Conservation (phyloP, 2,329 filamentous ascomycete species). For the Domatiomyces catenatus region DNA sequence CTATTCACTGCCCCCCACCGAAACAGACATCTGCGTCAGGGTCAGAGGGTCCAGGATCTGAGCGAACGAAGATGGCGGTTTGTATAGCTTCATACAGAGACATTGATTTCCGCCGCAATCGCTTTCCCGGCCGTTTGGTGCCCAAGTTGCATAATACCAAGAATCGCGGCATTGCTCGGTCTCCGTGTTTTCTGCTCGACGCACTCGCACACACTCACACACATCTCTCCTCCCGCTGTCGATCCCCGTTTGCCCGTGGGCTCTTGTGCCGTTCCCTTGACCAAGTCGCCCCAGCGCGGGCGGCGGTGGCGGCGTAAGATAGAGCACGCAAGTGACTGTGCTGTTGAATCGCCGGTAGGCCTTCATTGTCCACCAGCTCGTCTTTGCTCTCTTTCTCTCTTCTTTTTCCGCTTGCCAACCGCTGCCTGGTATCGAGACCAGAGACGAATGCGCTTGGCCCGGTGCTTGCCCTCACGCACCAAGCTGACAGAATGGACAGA, state of each 20-base stretch:
- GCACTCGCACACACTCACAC: background rate
- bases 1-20: background rate
- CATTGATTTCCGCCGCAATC: background rate
- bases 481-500: constrained; percentile 3
- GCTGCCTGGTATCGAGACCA: background rate
- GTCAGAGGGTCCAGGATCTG: background rate
- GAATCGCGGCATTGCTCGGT: background rate
- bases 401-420: background rate
- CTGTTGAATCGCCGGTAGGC: constrained; percentile 3
- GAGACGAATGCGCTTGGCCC: background rate
- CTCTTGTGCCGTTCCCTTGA: background rate
- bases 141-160: background rate
- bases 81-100: background rate
- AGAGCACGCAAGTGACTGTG: constrained; percentile 4
- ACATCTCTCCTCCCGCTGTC: background rate
- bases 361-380: constrained; percentile 8
- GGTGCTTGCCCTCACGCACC: background rate
- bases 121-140: background rate
- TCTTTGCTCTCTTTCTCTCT: constrained; percentile 3
- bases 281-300: background rate
- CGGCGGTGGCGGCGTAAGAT: constrained; percentile 1
- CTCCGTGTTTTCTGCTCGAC: background rate
- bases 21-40: background rate
- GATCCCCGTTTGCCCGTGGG: background rate
- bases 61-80: background rate